Evolutionary conservation across 208 protist genomes (phyloP).

Genomic region (Acanthamoeba castellanii): DNA sequence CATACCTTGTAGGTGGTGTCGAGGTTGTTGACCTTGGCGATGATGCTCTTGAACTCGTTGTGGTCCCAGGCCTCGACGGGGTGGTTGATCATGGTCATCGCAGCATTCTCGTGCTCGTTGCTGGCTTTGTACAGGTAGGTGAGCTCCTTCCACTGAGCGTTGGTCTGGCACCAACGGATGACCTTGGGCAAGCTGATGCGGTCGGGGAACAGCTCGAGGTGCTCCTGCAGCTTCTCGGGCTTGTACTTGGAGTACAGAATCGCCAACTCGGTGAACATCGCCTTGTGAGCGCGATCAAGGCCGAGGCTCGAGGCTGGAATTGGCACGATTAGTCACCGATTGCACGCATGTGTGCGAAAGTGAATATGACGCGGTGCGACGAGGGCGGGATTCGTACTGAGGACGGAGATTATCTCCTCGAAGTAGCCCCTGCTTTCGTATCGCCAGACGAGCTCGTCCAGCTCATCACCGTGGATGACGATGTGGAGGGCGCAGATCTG

Average conservation of each 20-base stretch:
- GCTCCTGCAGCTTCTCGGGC: conserved; percentile 99
- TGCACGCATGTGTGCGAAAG: background rate
- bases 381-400: background rate
- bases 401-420: conserved; percentile 80
- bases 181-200: conserved; percentile 98
- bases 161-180: conserved; percentile 94
- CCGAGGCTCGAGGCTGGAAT: conserved; percentile 95
- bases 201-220: conserved; percentile 98
- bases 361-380: background rate
- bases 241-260: conserved; percentile 99
- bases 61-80: conserved; percentile 97
- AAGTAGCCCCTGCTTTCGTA: conserved; percentile 91
- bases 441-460: conserved; percentile 93
- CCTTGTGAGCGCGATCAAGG: conserved; percentile 97
- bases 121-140: conserved; percentile 86
- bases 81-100: conserved; percentile 98
- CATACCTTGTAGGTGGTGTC: conserved; percentile 97
- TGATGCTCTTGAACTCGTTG: conserved; percentile 97
- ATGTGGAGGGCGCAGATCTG: conserved; percentile 98
- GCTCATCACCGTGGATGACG: conserved; percentile 98
- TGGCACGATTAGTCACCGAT: background rate
- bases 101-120: conserved; percentile 99
- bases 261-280: conserved; percentile 99
- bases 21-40: conserved; percentile 95
- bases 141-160: conserved; percentile 96